Percentiles rank a stretch among this genome's conserved stretches.
phyloP scores from a whole-genome alignment of 2,329 filamentous ascomycete genomes.

The Lecanicillium sp. region DNA sequence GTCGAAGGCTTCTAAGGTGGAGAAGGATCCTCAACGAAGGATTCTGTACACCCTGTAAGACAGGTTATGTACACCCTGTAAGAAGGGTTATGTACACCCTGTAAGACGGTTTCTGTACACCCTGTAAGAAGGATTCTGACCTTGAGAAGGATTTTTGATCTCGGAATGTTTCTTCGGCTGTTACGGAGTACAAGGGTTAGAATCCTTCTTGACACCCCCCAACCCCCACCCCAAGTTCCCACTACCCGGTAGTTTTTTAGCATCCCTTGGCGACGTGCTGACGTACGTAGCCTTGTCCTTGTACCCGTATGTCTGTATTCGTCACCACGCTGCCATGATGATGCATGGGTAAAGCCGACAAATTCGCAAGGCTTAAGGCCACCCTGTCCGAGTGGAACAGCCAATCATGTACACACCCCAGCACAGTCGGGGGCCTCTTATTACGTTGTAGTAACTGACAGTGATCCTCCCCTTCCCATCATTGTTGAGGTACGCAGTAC shows the following conservation, averaged over 20 bases:
- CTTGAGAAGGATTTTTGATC: background rate
- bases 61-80: too few species aligned
- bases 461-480: too few species aligned
- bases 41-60: too few species aligned
- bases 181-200: background rate
- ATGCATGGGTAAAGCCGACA: background rate
- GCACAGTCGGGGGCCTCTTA: too few species aligned
- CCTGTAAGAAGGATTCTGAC: background rate
- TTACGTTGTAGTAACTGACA: too few species aligned
- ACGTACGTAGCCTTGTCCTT: background rate
- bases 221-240: background rate
- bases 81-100: too few species aligned
- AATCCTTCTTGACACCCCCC: background rate
- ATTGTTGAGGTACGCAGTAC: background rate
- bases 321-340: background rate
- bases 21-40: too few species aligned
- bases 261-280: background rate
- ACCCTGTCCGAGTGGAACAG: too few species aligned
- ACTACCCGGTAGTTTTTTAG: background rate
- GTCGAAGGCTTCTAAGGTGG: background rate
- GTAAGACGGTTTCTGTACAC: too few species aligned
- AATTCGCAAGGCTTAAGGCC: background rate
- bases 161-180: background rate
- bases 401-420: too few species aligned
- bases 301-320: background rate